phyloP scores from a whole-genome alignment of 306 rosid species.

The Acacia confusa region DNA sequence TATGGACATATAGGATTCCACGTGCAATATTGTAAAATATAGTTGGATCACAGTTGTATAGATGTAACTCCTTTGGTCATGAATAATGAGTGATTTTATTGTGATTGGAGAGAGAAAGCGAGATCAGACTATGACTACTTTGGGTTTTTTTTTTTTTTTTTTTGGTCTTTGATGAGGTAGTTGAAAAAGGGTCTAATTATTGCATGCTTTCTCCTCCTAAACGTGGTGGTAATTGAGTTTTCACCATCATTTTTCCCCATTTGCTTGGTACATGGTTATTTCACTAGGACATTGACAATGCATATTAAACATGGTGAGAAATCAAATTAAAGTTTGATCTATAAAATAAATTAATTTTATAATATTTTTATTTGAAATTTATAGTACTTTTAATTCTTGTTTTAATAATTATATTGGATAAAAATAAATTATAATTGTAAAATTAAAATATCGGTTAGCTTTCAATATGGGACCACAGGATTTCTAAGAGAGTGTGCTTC shows the following conservation, averaged over 20 bases:
- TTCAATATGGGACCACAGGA: neutral
- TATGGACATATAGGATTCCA: slow-evolving; percentile 39
- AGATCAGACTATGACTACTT: neutral
- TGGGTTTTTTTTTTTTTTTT: neutral
- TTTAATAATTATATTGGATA: neutral
- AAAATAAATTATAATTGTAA: neutral
- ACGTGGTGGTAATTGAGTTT: neutral
- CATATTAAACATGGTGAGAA: neutral
- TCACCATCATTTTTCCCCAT: neutral
- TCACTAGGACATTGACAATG: too few species aligned
- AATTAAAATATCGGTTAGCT: neutral
- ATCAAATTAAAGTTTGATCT: neutral
- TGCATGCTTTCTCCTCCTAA: neutral
- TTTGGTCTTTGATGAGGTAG: neutral
- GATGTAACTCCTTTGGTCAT: neutral
- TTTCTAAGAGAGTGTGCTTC: neutral
- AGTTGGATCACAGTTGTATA: neutral
- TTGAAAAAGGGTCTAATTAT: neutral
- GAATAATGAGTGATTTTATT: neutral
- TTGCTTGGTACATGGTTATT: too few species aligned
- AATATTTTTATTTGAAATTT: too few species aligned
- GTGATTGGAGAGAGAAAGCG: neutral
- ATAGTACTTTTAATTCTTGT: neutral
- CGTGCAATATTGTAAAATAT: slow-evolving; percentile 23
- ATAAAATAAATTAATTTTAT: too few species aligned